Percentiles rank a stretch among this genome's conserved stretches.
Conservation (phyloP, 2,329 filamentous ascomycete genomes). For the Paracoccidioides lutzii region DNA sequence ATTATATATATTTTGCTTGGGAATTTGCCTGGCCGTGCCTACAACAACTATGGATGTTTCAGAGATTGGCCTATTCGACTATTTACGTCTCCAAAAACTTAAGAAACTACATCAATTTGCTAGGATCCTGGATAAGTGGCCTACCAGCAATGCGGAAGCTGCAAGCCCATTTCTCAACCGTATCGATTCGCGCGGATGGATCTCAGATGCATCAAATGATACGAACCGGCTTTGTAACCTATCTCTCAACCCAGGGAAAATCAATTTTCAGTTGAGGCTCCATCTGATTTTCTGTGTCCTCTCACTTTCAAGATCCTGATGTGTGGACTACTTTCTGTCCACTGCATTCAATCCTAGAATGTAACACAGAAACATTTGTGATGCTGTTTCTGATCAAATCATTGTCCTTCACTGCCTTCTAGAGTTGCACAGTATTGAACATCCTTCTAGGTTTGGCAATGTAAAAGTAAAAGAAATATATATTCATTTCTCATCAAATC, state of each 20-base stretch:
- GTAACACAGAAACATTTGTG: too few relatives aligned
- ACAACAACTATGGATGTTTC: background rate
- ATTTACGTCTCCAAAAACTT: background rate
- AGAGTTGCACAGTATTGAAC: too few relatives aligned
- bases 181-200: background rate
- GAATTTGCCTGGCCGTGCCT: background rate
- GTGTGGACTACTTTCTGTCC: background rate
- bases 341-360: too few relatives aligned
- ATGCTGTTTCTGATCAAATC: too few relatives aligned
- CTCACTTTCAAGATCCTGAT: background rate
- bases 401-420: too few relatives aligned
- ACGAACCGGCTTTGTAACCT: background rate
- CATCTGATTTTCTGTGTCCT: background rate
- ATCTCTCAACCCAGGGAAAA: background rate
- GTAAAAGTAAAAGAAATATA: too few relatives aligned
- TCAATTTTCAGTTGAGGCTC: background rate
- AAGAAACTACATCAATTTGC: background rate
- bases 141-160: background rate
- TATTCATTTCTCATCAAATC: too few relatives aligned
- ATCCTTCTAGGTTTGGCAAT: too few relatives aligned
- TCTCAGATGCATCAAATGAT: background rate
- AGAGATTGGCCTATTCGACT: background rate
- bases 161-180: background rate
- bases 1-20: background rate
- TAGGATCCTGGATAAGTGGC: background rate